phyloP scores from a whole-genome alignment of 768 basidiomycete species.

The Pholiota molesta region DNA sequence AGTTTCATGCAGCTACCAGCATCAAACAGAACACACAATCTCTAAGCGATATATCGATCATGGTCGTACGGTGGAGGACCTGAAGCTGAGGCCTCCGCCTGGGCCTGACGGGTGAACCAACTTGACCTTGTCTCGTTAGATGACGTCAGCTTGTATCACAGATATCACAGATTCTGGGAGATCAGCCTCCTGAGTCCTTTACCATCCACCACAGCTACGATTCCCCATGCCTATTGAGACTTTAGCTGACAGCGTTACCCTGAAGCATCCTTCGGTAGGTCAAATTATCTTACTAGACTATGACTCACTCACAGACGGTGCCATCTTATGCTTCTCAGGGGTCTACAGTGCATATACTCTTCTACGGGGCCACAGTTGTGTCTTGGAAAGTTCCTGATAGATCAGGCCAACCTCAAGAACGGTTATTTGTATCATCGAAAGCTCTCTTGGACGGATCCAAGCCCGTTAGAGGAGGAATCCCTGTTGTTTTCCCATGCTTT shows the following conservation, averaged over 20 bases:
- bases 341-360: slow-evolving; percentile 62
- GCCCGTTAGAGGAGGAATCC: slow-evolving; percentile 62
- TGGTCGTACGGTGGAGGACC: too few relatives aligned
- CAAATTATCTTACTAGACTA: not conserved
- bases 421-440: slow-evolving; percentile 83
- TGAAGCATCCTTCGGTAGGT: slow-evolving; percentile 66
- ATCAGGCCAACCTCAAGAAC: slow-evolving; percentile 50
- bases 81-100: too few relatives aligned
- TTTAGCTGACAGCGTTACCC: slow-evolving; percentile 43
- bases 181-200: not conserved
- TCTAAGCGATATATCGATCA: too few relatives aligned
- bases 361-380: slow-evolving; percentile 85
- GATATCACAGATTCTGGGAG: not conserved
- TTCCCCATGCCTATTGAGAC: slow-evolving; percentile 59
- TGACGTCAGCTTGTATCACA: slow-evolving; percentile 1
- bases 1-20: too few relatives aligned
- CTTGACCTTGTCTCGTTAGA: not conserved
- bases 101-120: too few relatives aligned
- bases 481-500: slow-evolving; percentile 84
- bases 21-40: too few relatives aligned
- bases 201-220: not conserved
- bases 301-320: not conserved
- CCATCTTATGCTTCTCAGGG: slow-evolving; percentile 45
- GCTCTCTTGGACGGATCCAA: slow-evolving; percentile 81
- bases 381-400: slow-evolving; percentile 74